Percentiles rank a stretch among this genome's conserved stretches.
phyloP scores from a whole-genome alignment of 352 stramenopile species.

The Globisporangium orthogonon region DNA sequence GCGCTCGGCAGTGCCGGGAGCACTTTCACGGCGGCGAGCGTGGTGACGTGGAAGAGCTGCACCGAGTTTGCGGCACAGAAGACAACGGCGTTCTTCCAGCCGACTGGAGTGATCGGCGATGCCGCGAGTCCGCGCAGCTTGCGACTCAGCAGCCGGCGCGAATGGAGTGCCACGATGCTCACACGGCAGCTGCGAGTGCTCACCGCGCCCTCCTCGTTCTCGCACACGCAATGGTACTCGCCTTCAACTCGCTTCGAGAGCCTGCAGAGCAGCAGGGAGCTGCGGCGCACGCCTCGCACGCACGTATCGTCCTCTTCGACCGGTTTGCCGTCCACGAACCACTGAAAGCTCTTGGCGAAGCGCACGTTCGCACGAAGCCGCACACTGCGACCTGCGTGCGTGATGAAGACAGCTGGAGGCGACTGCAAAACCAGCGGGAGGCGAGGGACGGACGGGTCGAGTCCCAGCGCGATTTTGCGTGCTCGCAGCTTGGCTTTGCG shows the following conservation, averaged over 20 bases:
- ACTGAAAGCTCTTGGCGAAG: constrained; percentile 35
- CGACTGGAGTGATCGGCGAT: constrained; percentile 13
- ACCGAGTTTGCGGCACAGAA: constrained; percentile 15
- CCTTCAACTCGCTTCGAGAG: constrained; percentile 38
- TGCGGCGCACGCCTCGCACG: constrained; percentile 18
- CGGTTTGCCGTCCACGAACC: constrained; percentile 37
- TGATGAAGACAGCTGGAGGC: constrained; percentile 24
- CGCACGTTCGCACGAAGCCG: constrained; percentile 34
- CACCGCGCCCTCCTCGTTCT: constrained; percentile 49
- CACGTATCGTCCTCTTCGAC: constrained; percentile 9
- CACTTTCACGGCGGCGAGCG: constrained; percentile 10
- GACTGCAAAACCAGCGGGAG: constrained; percentile 26
- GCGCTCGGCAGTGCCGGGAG: constrained; percentile 1
- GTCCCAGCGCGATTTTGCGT: constrained; percentile 51
- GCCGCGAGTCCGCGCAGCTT: constrained; percentile 23
- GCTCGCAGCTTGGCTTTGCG: constrained; percentile 34
- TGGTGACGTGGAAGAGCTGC: constrained; percentile 19
- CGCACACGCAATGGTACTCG: constrained; percentile 55
- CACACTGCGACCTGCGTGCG: constrained; percentile 18
- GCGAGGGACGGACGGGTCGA: constrained; percentile 39
- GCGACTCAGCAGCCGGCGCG: constrained; percentile 16
- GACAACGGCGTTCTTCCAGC: constrained; percentile 12
- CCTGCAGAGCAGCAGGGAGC: constrained; percentile 28
- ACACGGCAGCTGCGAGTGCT: constrained; percentile 30
- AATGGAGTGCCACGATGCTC: constrained; percentile 18